Evolutionary conservation across 768 basidiomycete species (phyloP).

Genomic region (Clavaria fumosa): DNA sequence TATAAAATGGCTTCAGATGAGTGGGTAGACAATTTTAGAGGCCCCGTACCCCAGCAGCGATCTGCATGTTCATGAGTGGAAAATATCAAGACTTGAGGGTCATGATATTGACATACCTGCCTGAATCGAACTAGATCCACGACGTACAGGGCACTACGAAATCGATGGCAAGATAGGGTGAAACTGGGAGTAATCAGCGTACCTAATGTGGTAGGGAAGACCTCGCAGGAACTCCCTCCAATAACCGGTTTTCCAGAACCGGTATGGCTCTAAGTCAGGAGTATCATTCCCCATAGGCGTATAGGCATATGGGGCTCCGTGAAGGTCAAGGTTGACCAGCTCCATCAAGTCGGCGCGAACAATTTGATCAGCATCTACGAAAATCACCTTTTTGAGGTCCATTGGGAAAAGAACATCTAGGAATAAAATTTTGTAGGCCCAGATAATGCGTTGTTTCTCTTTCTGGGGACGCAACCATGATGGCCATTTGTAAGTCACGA

Average conservation of each 20-base stretch:
- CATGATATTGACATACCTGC: slow-evolving; percentile 36
- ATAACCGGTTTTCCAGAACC: slow-evolving; percentile 98
- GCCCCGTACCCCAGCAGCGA: slow-evolving; percentile 33
- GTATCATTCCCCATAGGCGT: slow-evolving; percentile 98
- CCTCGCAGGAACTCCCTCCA: slow-evolving; percentile 83
- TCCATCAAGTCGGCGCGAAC: slow-evolving; percentile 93
- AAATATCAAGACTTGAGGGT: slow-evolving; percentile 1
- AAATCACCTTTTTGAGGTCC: slow-evolving; percentile 97
- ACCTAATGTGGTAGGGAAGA: slow-evolving; percentile 92
- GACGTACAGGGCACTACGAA: slow-evolving; percentile 76
- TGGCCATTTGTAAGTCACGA: slow-evolving; percentile 99
- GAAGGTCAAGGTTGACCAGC: slow-evolving; percentile 81
- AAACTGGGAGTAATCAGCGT: slow-evolving; percentile 10
- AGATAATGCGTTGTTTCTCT: slow-evolving; percentile 96
- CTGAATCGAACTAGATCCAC: slow-evolving; percentile 93
- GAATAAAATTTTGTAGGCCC: slow-evolving; percentile 99
- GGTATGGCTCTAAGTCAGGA: slow-evolving; percentile 89
- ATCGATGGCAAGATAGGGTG: neutral
- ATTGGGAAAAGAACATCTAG: slow-evolving; percentile 97
- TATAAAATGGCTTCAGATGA: too few relatives aligned
- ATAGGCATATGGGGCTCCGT: slow-evolving; percentile 89
- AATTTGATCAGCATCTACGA: slow-evolving; percentile 96
- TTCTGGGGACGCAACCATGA: slow-evolving; percentile 94
- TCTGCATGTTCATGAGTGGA: slow-evolving; percentile 17
- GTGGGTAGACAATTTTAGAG: too few relatives aligned